Evolutionary conservation across 1,284 basidiomycete genomes (phyloP).

Genomic region (Grifola frondosa): DNA sequence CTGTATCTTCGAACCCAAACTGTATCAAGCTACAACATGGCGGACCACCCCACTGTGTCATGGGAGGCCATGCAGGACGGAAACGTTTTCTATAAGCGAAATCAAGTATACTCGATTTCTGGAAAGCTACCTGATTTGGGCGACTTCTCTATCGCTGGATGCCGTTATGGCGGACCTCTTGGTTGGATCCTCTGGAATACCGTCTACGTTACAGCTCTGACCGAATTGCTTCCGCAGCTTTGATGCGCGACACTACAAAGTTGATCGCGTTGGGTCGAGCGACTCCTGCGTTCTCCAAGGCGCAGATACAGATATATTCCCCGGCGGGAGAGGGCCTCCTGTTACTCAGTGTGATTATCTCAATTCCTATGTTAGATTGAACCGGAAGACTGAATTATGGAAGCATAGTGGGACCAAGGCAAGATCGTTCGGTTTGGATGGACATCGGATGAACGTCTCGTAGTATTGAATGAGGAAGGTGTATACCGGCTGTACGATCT

Average conservation of each 20-base stretch:
- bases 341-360: conserved; percentile 66
- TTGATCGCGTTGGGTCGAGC: conserved; percentile 74
- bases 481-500: conserved; percentile 89
- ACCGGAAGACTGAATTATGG: conserved; percentile 27
- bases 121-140: conserved; percentile 80
- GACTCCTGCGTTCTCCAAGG: conserved; percentile 62
- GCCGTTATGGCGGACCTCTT: conserved; percentile 85
- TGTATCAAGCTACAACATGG: no score
- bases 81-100: conserved; percentile 74
- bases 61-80: conserved; percentile 84
- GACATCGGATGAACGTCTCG: conserved; percentile 78
- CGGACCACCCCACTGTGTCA: conserved; percentile 70
- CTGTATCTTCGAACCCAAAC: no score
- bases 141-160: conserved; percentile 82
- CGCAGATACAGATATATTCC: conserved; percentile 77
- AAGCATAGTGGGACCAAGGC: conserved; percentile 77
- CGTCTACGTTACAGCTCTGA: conserved; percentile 1
- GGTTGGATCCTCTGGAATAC: conserved; percentile 45
- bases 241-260: conserved; percentile 86
- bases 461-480: conserved; percentile 90
- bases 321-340: conserved; percentile 68
- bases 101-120: conserved; percentile 82
- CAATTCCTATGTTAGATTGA: conserved; percentile 18
- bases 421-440: conserved; percentile 83
- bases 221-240: conserved; percentile 49